Percentiles rank a stretch among this genome's conserved stretches.
Evolutionary conservation across 2,329 filamentous ascomycete species (phyloP).

Genomic region (Botrytis pseudocinerea): DNA sequence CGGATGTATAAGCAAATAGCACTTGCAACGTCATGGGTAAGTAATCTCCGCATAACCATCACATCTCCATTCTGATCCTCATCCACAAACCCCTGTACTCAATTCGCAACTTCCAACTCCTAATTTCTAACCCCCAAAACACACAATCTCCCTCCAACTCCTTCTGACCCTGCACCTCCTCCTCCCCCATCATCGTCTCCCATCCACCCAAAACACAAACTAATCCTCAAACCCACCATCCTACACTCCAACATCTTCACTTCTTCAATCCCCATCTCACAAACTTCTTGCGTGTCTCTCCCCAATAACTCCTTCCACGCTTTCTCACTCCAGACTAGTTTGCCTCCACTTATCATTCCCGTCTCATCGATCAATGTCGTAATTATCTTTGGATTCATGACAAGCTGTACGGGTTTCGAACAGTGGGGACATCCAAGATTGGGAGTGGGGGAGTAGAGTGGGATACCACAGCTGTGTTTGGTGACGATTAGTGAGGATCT

Average conservation of each 20-base stretch:
- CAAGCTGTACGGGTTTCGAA: slow-evolving; percentile 35
- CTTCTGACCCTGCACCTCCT: neutral
- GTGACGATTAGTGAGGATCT: neutral
- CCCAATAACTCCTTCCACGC: slow-evolving; percentile 56
- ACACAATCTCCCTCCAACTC: neutral
- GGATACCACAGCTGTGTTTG: slow-evolving; percentile 51
- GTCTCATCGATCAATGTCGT: slow-evolving; percentile 55
- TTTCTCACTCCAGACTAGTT: slow-evolving; percentile 53
- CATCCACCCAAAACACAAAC: slow-evolving; percentile 57
- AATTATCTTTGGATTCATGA: slow-evolving; percentile 46
- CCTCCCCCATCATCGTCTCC: slow-evolving; percentile 29
- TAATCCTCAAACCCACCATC: slow-evolving; percentile 53
- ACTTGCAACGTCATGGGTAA: neutral
- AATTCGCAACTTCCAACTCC: neutral
- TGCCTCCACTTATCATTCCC: slow-evolving; percentile 51
- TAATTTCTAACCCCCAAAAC: slow-evolving; percentile 5
- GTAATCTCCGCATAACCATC: no score
- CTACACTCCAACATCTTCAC: slow-evolving; percentile 53
- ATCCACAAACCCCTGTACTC: neutral
- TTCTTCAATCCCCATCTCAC: slow-evolving; percentile 42
- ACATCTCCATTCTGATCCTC: neutral
- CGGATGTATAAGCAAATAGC: neutral
- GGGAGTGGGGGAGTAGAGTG: slow-evolving; percentile 53
- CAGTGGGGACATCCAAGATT: slow-evolving; percentile 45
- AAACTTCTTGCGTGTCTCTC: slow-evolving; percentile 46